Base-by-base conservation (phyloP, 2,329 filamentous ascomycete genomes). In the Phyllosticta capitalensis region DNA sequence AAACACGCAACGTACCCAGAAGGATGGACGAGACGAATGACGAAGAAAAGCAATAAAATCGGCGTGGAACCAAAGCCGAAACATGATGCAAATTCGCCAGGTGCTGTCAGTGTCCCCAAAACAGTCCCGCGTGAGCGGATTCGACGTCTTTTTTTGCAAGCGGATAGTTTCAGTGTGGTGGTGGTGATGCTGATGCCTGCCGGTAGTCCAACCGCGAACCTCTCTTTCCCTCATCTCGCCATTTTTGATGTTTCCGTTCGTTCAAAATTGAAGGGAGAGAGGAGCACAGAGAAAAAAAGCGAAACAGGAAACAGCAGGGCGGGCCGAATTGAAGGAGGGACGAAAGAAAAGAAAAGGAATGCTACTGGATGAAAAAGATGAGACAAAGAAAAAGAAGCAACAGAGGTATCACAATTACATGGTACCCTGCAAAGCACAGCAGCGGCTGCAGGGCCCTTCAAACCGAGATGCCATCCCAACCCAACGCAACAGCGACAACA, bases 71-170 rank as follows among this genome's bases (percentile, higher is more conserved):
- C 38, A 45, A 26, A 45, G 14, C 38, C 14, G 17, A 45, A 45
- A n/a, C 14, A n/a, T 19, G 30, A 45, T 45, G 38, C 38, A 45
- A 45, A 45, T n/a, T 45, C 38, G 38, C 38, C 38, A 6, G 7
- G 14, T 19, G 6, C 24, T 4, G 24, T 26, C 24, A 45, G 38
- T 45, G 12, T 45, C 38, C 24, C 38, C 33, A 45, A 62, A 67
- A 67, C 60, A 68, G 63, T 65, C 68, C 72, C 71, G 72, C 71
- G 72, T 64, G 72, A 72, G 72, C 72, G 69, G 71, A 67, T 70
- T 72, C 70, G 45, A 59, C 26, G 51, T 55, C 58, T 59, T 59
- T 55, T 55, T 55, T 55, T 45, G 52, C 51, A 1, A 7, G 17
- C 6, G 14, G 38, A 7, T 17, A 45, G 38, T 45, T 45, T 45